Evolutionary conservation across 305 asterid genomes (phyloP), one percentile per base, ranked within the genome.

Genomic region (Fraxinus baroniana): DNA sequence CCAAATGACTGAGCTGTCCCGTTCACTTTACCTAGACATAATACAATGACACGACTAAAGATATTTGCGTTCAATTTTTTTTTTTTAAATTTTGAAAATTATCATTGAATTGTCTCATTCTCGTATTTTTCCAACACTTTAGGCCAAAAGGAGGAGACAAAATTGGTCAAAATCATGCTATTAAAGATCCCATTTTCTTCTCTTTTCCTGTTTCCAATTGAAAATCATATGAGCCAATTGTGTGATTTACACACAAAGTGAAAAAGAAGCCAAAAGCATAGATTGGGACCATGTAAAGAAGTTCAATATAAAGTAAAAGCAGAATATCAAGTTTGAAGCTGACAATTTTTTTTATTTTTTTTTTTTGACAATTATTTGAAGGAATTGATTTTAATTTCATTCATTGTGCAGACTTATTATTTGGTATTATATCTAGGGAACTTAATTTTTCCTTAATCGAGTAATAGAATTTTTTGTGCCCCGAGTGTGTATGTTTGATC

Each of bases 81-180:
- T 66, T 26, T 28, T 28, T 28, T 28, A 28, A 26, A 8, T 66
- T 66, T 66, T 22, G 36, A 68, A 68, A 13, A 28, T 68, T 28
- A 15, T 12, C 9, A 12, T 28, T 28, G 74, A 68, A 68, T 68
- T 68, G 74, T 28, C 74, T 26, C 74, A 12, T 8, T 64, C 74
- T 30, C 37, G 32, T 30, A 68, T 68, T 13, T 68, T 13, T 4
- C 20, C 74, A 68, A 10, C 37, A 13, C 20, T 30, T 68, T 1
- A 26, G 15, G 74, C 74, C 74, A 68, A 68, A 68, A 12, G 74
- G 39, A 68, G 37, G 74, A 36, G 74, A 68, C 74, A 68, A 68
- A 68, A 68, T 68, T 30, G 74, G 74, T 68, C 74, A 68, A 68
- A 68, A 68, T 68, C 74, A 28, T 68, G 74, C 39, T 13, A 13